Evolutionary conservation across 768 basidiomycete genomes (phyloP), one percentile per base, ranked within the genome.

Genomic region (Lentinula lateritia): DNA sequence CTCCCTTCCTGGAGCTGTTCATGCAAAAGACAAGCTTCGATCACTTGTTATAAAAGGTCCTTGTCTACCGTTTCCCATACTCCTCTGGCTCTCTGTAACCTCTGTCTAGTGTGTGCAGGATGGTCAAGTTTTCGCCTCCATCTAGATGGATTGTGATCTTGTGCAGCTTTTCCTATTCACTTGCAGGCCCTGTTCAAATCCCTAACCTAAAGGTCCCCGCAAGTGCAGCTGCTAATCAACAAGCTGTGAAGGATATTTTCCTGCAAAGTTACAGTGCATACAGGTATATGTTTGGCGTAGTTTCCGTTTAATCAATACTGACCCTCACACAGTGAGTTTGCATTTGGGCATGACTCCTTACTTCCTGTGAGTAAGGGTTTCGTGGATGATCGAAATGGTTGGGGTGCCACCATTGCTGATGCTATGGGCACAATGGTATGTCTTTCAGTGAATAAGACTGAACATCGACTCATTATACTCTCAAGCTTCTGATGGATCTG

Each of bases 331-430:
- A 83, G 81, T 60, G 57, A 72, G 53, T 75, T 75, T 58, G 83
- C 83, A 0, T 82, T 75, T 63, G 79, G 81, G 5, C 80, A 83
- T 53, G 83, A 84, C 46, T 79, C 82, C 36, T 41, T 70, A 50
- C 18, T 54, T 16, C 67, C 67, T 13, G 20, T 65, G 8, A 67
- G 62, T 56, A 34, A 45, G 34, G 23, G 45, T 10, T 63, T 63
- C 23, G 48, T 42, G 35, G 64, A 65, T 38, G 59, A 59, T 34
- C 52, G 62, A 16, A 63, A 63, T 41, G 65, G 56, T 6, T 64
- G 63, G 61, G 60, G 64, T 34, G 62, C 64, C 12, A 28, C 62
- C 10, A 78, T 82, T 32, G 73, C 75, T 12, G 83, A 84, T 59
- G 77, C 72, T 1, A 60, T 84, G 70, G 65, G 66, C 50, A 83